phyloP scores from a whole-genome alignment of 2,329 filamentous ascomycete genomes.

The Trichophyton mentagrophytes region DNA sequence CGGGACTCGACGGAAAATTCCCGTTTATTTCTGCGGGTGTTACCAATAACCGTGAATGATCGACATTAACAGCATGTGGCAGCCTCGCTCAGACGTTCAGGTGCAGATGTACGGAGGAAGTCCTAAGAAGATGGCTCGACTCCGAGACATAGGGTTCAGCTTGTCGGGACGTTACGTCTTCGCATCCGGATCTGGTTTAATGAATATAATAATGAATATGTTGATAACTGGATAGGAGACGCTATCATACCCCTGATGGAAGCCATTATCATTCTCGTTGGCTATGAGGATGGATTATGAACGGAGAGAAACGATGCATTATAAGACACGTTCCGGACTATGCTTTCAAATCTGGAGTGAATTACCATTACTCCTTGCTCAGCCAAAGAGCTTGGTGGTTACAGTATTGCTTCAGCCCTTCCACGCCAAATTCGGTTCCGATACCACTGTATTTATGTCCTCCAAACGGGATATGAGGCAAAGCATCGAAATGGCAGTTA shows the following conservation, averaged over 20 bases:
- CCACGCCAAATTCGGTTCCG: constrained; percentile 21
- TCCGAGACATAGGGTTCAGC: too few species aligned
- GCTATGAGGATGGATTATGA: not conserved
- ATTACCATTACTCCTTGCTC: not conserved
- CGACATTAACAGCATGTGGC: not conserved
- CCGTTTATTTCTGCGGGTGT: not conserved
- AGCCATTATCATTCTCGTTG: not conserved
- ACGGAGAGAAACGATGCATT: too few species aligned
- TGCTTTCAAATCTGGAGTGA: not conserved
- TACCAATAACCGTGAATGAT: not conserved
- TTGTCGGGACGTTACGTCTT: too few species aligned
- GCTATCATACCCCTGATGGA: too few species aligned
- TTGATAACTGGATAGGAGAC: too few species aligned
- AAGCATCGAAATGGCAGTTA: constrained; percentile 40
- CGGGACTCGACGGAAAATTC: not conserved
- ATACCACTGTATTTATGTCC: constrained; percentile 26
- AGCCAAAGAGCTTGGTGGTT: constrained; percentile 12
- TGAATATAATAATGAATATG: too few species aligned
- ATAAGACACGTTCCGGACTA: not conserved
- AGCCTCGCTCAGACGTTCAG: not conserved
- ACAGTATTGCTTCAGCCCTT: constrained; percentile 21
- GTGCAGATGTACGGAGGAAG: too few species aligned
- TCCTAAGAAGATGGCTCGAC: too few species aligned
- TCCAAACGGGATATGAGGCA: constrained; percentile 29
- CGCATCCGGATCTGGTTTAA: too few species aligned